A percentile compares a stretch with the other conserved stretches of the same genome.
Evolutionary conservation across 2,329 filamentous ascomycete genomes (phyloP).

Genomic region (Onygenales sp.): DNA sequence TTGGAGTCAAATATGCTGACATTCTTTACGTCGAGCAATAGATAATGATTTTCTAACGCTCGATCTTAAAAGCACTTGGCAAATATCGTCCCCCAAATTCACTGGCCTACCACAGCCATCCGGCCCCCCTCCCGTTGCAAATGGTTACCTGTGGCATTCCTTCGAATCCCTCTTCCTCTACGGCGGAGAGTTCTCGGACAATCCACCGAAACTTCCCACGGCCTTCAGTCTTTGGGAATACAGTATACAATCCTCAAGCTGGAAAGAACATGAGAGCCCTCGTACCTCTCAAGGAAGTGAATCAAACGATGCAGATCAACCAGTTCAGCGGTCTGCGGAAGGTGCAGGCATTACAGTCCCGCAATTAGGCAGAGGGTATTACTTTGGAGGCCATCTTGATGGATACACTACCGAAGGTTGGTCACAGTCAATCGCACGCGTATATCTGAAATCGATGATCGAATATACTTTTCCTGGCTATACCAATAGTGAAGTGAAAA

Average conservation of each 20-base stretch:
- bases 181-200: slow-evolving; percentile 63
- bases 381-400: slow-evolving; percentile 70
- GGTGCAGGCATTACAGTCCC: slow-evolving; percentile 63
- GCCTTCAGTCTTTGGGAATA: slow-evolving; percentile 63
- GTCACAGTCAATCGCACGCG: slow-evolving; percentile 52
- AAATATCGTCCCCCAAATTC: slow-evolving; percentile 53
- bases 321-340: slow-evolving; percentile 61
- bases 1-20: background rate
- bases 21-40: slow-evolving; percentile 16
- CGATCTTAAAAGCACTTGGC: slow-evolving; percentile 66
- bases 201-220: slow-evolving; percentile 46
- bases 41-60: slow-evolving; percentile 63
- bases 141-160: slow-evolving; percentile 69
- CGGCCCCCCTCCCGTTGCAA: slow-evolving; percentile 60
- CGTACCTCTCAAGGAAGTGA: slow-evolving; percentile 55
- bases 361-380: slow-evolving; percentile 62
- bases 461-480: slow-evolving; percentile 68
- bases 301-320: slow-evolving; percentile 45
- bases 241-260: slow-evolving; percentile 47
- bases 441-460: slow-evolving; percentile 65
- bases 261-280: slow-evolving; percentile 55
- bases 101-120: slow-evolving; percentile 54
- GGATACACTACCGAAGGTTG: slow-evolving; percentile 54
- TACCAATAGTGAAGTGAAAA: slow-evolving; percentile 52
- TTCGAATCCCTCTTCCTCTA: slow-evolving; percentile 62